These are phyloP conservation scores for Mycena amicta DNA, from an alignment of 768 basidiomycete species.

Conservation along the genomic window DNA sequence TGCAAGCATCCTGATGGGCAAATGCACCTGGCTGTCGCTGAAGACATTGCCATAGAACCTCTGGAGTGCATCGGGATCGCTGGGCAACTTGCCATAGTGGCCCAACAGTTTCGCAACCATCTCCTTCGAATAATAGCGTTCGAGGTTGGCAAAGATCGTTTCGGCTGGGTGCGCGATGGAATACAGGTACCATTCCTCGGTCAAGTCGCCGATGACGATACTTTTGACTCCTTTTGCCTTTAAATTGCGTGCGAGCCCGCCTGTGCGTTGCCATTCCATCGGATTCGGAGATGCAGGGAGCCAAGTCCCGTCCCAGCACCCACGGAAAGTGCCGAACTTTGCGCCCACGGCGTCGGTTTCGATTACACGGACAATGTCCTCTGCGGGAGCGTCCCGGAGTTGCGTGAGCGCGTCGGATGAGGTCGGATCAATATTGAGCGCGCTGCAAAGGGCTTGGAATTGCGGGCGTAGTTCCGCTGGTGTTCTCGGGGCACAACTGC, in stretches of 20 bases:
- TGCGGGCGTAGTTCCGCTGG: conserved; percentile 60
- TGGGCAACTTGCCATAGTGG: conserved; percentile 44
- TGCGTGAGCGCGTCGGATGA: conserved; percentile 49
- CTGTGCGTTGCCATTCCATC: conserved; percentile 70
- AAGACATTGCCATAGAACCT: conserved; percentile 61
- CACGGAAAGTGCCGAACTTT: conserved; percentile 67
- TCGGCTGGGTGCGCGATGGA: conserved; percentile 66
- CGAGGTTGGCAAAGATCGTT: conserved; percentile 54
- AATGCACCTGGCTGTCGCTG: conserved; percentile 64
- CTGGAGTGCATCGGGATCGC: conserved; percentile 46
- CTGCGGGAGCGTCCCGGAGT: conserved; percentile 57
- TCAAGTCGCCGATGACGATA: conserved; percentile 68
- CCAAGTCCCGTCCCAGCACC: conserved; percentile 63
- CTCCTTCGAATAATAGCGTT: conserved; percentile 59
- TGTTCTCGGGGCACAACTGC: conserved; percentile 60
- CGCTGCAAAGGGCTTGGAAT: conserved; percentile 62
- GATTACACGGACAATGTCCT: conserved; percentile 57
- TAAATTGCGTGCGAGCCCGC: conserved; percentile 57
- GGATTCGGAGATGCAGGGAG: conserved; percentile 53
- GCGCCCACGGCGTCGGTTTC: conserved; percentile 56
- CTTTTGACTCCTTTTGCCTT: conserved; percentile 59
- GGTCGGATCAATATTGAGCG: conserved; percentile 57
- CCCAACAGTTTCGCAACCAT: conserved; percentile 49
- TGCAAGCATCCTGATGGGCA: conserved; percentile 64
- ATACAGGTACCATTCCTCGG: conserved; percentile 80